Evolutionary conservation across 2,329 filamentous ascomycete genomes (phyloP).

Genomic region (Colletotrichum plurivorum): DNA sequence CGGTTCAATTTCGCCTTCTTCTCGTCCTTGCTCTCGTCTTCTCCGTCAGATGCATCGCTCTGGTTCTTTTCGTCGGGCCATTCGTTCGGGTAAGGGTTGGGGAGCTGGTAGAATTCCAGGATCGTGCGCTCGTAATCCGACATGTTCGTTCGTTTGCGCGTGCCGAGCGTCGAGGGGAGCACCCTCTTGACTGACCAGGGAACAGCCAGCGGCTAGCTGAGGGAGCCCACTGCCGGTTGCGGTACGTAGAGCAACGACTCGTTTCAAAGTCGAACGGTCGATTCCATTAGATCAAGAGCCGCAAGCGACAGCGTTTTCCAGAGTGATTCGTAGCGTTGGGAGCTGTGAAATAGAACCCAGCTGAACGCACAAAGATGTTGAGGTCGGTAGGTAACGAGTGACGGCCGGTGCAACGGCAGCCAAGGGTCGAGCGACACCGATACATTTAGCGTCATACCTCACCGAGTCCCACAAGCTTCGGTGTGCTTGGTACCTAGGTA

Average conservation of each 20-base stretch:
- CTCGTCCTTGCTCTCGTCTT: constrained; percentile 65
- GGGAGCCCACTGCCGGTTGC: constrained; percentile 21
- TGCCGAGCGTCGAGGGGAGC: no score
- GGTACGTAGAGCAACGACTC: constrained; percentile 1
- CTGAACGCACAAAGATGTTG: constrained; percentile 1
- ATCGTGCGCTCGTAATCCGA: constrained; percentile 82
- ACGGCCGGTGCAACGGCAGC: neutral
- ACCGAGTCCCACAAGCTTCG: constrained; percentile 7
- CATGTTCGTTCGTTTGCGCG: constrained; percentile 12
- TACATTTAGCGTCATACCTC: constrained; percentile 19
- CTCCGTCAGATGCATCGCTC: constrained; percentile 76
- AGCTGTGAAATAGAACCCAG: neutral
- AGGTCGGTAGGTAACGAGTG: no score
- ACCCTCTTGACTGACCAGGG: no score
- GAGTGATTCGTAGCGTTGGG: neutral
- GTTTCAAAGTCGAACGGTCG: constrained; percentile 18
- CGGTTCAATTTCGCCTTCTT: constrained; percentile 66
- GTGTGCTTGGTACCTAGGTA: no score
- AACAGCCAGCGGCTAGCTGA: neutral
- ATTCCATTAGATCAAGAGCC: constrained; percentile 17
- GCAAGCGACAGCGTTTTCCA: constrained; percentile 8
- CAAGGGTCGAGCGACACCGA: constrained; percentile 2
- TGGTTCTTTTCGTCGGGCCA: constrained; percentile 90
- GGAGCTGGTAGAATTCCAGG: constrained; percentile 90
- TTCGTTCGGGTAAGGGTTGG: constrained; percentile 81